These are phyloP conservation scores for Podospora tetraspora DNA, from an alignment of 495 filamentous ascomycete genomes.

Conservation along the genomic window DNA sequence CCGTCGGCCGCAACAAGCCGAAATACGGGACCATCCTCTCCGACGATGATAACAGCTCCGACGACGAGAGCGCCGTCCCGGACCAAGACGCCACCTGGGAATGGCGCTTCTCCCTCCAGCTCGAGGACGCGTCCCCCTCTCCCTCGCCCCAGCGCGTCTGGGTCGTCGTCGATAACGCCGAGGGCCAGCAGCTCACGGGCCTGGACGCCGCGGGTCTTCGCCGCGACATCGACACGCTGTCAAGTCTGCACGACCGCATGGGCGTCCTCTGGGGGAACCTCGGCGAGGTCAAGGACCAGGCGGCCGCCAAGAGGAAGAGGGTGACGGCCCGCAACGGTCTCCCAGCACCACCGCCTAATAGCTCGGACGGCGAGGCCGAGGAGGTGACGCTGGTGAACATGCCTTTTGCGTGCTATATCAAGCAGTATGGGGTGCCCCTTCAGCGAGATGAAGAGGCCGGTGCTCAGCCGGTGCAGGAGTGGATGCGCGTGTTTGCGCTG, in stretches of 20 bases:
- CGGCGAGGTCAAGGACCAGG: conserved; percentile 55
- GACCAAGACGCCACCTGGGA: conserved; percentile 51
- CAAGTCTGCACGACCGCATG: conserved; percentile 59
- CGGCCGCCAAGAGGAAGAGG: neutral
- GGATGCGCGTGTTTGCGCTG: conserved; percentile 49
- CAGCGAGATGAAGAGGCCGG: conserved; percentile 15
- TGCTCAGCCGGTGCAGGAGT: conserved; percentile 36
- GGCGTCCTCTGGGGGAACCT: conserved; percentile 84
- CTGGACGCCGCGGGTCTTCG: conserved; percentile 66
- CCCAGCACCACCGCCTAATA: conserved; percentile 20
- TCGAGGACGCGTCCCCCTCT: conserved; percentile 53
- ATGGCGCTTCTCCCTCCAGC: conserved; percentile 71
- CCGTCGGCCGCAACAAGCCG: conserved; percentile 42
- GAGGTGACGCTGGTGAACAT: conserved; percentile 33
- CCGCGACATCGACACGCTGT: conserved; percentile 39
- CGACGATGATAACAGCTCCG: conserved; percentile 33
- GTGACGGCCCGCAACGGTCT: neutral
- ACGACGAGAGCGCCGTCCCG: conserved; percentile 17
- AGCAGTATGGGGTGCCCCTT: conserved; percentile 52
- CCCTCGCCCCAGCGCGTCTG: conserved; percentile 45
- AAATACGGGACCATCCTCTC: conserved; percentile 46
- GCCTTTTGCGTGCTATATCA: conserved; percentile 57
- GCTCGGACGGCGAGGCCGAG: conserved; percentile 24
- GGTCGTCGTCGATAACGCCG: conserved; percentile 58
- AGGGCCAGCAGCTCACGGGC: conserved; percentile 60